A percentile compares a stretch with the other conserved stretches of the same genome.
Evolutionary conservation across 129 eudicot species (phyloP).

Genomic region (Silybum marianum): DNA sequence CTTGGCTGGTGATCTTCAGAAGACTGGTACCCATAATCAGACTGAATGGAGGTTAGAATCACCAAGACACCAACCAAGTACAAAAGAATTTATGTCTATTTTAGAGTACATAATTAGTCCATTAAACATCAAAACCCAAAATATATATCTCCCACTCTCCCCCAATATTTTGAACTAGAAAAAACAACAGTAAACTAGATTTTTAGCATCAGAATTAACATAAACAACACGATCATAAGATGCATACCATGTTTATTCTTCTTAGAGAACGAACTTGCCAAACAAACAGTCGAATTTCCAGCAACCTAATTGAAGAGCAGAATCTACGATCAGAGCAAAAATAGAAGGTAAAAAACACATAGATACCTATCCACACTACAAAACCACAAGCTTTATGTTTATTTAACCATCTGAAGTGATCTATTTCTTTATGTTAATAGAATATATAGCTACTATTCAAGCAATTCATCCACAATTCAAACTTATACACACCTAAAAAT

Average conservation of each 20-base stretch:
- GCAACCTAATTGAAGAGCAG: slow-evolving; percentile 21
- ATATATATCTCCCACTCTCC: not conserved
- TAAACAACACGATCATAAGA: not conserved
- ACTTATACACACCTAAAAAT: not conserved
- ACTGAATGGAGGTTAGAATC: not conserved
- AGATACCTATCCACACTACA: not conserved
- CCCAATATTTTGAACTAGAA: not conserved
- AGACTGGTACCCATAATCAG: not conserved
- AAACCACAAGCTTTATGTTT: not conserved
- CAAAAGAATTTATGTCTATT: not conserved
- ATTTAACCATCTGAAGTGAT: not conserved
- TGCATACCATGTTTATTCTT: slow-evolving; percentile 30
- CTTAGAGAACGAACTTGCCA: slow-evolving; percentile 6
- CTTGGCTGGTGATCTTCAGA: not conserved
- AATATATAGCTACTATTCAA: slow-evolving; percentile 4
- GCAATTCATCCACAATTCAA: not conserved
- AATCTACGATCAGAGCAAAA: slow-evolving; percentile 21
- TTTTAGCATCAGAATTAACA: slow-evolving; percentile 15
- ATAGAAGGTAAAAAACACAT: not conserved
- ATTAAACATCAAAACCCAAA: not conserved
- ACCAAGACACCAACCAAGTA: not conserved
- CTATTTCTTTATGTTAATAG: slow-evolving; percentile 14
- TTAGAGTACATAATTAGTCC: not conserved
- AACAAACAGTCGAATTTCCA: slow-evolving; percentile 11
- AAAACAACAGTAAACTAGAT: not conserved